Conservation (phyloP, 805 yeast genomes). For the Komagataella populi region DNA sequence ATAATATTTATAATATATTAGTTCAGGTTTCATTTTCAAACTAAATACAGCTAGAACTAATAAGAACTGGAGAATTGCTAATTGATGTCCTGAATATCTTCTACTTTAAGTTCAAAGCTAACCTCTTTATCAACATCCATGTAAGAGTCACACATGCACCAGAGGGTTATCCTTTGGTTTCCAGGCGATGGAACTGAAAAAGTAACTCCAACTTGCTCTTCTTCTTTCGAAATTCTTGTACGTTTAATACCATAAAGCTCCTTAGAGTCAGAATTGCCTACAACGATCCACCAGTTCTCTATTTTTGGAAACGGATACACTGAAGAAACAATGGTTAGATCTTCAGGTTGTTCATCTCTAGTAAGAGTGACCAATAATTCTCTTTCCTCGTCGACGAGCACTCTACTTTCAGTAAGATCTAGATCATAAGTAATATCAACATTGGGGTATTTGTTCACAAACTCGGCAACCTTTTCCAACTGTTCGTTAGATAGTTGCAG, state of each 20-base stretch:
- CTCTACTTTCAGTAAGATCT: constrained; percentile 24
- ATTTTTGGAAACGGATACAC: constrained; percentile 43
- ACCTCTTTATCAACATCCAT: constrained; percentile 88
- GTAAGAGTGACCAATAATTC: constrained; percentile 33
- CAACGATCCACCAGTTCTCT: constrained; percentile 80
- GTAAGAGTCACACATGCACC: constrained; percentile 88
- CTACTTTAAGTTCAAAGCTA: constrained; percentile 20
- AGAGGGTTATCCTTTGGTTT: constrained; percentile 44
- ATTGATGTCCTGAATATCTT: neutral
- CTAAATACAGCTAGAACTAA: too few relatives aligned
- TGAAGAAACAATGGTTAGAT: constrained; percentile 44
- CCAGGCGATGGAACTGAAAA: constrained; percentile 53
- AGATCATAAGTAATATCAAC: constrained; percentile 53
- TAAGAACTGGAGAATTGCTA: too few relatives aligned
- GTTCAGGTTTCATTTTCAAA: too few relatives aligned
- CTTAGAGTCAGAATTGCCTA: constrained; percentile 51
- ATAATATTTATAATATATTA: too few relatives aligned
- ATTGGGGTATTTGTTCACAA: constrained; percentile 84
- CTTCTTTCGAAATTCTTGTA: constrained; percentile 35
- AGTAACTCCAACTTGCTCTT: constrained; percentile 36
- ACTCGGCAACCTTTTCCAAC: constrained; percentile 61
- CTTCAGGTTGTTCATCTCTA: constrained; percentile 69
- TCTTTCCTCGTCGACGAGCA: constrained; percentile 31
- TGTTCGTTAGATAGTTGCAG: constrained; percentile 34
- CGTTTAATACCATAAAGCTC: constrained; percentile 67